Evolutionary conservation across 164 flowering plant genomes (phyloP).

Genomic region (Taxillus chinensis): DNA sequence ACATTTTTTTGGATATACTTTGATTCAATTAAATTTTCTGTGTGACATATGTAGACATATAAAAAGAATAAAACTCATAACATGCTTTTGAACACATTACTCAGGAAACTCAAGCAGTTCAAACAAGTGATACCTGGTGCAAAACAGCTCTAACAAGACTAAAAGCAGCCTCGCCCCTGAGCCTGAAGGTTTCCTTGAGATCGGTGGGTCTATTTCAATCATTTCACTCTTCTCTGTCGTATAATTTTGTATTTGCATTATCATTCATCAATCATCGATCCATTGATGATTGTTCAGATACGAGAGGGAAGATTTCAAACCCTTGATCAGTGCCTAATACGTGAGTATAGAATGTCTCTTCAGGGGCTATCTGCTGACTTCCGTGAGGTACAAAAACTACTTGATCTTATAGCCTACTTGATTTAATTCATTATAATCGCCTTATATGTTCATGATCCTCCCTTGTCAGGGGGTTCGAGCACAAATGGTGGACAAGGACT

Average conservation of each 20-base stretch:
- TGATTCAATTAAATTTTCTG: too few relatives aligned
- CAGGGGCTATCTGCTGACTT: conserved; percentile 33
- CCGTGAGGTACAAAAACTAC: conserved; percentile 24
- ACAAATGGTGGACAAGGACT: conserved; percentile 36
- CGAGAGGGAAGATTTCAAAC: conserved; percentile 42
- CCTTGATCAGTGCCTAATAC: conserved; percentile 35
- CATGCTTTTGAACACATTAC: not conserved
- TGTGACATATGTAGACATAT: too few relatives aligned
- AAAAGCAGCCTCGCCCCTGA: conserved; percentile 38
- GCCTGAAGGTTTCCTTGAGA: conserved; percentile 44
- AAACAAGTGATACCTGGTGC: conserved; percentile 35
- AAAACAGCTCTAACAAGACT: conserved; percentile 21
- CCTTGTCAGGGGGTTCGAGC: conserved; percentile 35
- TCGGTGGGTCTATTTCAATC: conserved; percentile 24
- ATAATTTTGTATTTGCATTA: not conserved
- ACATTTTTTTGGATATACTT: too few relatives aligned
- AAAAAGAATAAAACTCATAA: not conserved
- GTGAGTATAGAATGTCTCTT: conserved; percentile 40
- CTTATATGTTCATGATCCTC: not conserved
- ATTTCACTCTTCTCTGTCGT: not conserved
- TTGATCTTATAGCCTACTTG: not conserved
- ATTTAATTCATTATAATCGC: too few relatives aligned
- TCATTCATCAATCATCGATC: not conserved
- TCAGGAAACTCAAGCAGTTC: conserved; percentile 30
- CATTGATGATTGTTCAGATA: conserved; percentile 19